Base-by-base conservation (phyloP, 331 rosid genomes). In the Rhamnella rubrinervis region DNA sequence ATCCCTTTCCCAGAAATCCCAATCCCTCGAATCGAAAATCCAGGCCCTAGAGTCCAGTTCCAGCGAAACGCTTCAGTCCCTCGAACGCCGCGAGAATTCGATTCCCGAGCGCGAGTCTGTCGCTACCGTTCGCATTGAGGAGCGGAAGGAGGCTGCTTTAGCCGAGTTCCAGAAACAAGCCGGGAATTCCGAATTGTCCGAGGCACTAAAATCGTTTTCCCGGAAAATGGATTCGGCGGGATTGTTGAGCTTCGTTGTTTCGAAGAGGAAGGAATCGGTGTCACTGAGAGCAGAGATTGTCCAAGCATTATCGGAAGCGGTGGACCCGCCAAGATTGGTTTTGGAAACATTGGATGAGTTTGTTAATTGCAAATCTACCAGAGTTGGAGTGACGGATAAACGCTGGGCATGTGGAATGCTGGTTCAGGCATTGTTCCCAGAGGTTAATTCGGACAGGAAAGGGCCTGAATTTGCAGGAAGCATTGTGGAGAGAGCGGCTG, bases 321-420 rank as follows among this genome's bases (percentile, higher is more conserved):
- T 90, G 68, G 97, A 90, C 81, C 81, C 92, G 6, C 77, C 90
- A 1, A 74, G 84, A 53, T 68, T 90, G 69, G 92, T 88, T 8
- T 59, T 90, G 51, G 95, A 82, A 39, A 86, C 97, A 0, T 61
- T 86, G 71, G 86, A 77, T n/a, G 88, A 84, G 60, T 88, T 86
- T 72, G 28, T 88, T 61, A 79, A 64, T 71, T 59, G 81, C 21
- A 90, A 86, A 53, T 74, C 66, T 28, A 78, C 78, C 17, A 89
- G 75, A 72, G 67, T 84, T 20, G 96, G 90, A 37, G 88, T 86
- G 11, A 89, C 92, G 0, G 97, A 90, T 71, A 90, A 79, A 85
- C 73, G 97, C 58, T 90, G 95, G 97, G 97, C 90, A 2, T 88
- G 95, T 65, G 95, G 90, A 71, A 78, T 90, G 47, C 47, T 90